Percentiles rank a stretch among this genome's conserved stretches.
These are phyloP conservation scores for Spergularia azorica DNA, from an alignment of 179 eudicot genomes.

Conservation along the genomic window DNA sequence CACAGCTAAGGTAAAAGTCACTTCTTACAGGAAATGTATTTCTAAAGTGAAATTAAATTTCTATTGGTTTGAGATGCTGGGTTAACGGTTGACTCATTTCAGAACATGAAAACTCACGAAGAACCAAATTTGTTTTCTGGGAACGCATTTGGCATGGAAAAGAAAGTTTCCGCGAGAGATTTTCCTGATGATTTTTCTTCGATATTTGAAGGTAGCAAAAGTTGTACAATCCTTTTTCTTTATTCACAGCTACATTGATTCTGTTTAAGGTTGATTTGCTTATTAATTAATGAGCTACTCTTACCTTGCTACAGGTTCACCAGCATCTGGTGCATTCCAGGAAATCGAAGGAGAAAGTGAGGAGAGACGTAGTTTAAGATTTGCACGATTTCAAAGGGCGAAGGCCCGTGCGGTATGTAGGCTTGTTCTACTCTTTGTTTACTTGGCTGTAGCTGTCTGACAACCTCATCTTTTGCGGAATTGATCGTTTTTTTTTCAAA, in stretches of 20 bases:
- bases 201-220: slow-evolving; percentile 56
- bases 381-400: slow-evolving; percentile 40
- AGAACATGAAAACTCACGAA: slow-evolving; percentile 30
- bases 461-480: slow-evolving; percentile 2
- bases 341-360: slow-evolving; percentile 70
- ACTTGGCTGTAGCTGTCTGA: background rate
- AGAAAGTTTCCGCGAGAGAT: slow-evolving; percentile 34
- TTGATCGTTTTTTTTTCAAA: background rate
- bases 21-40: background rate
- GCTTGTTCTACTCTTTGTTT: background rate
- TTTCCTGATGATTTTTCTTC: slow-evolving; percentile 49
- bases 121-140: slow-evolving; percentile 30
- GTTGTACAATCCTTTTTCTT: background rate
- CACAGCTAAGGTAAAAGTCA: slow-evolving; percentile 39
- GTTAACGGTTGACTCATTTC: slow-evolving; percentile 41
- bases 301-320: slow-evolving; percentile 34
- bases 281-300: background rate
- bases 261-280: slow-evolving; percentile 2
- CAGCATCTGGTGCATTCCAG: slow-evolving; percentile 49
- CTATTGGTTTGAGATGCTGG: slow-evolving; percentile 42
- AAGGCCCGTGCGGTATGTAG: slow-evolving; percentile 58
- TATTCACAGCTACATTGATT: slow-evolving; percentile 4
- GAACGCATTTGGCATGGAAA: slow-evolving; percentile 28
- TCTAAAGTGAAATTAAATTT: slow-evolving; percentile 14
- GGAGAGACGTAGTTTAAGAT: slow-evolving; percentile 61